phyloP scores from a whole-genome alignment of 805 yeast genomes.

The Metschnikowia reukaufii region DNA sequence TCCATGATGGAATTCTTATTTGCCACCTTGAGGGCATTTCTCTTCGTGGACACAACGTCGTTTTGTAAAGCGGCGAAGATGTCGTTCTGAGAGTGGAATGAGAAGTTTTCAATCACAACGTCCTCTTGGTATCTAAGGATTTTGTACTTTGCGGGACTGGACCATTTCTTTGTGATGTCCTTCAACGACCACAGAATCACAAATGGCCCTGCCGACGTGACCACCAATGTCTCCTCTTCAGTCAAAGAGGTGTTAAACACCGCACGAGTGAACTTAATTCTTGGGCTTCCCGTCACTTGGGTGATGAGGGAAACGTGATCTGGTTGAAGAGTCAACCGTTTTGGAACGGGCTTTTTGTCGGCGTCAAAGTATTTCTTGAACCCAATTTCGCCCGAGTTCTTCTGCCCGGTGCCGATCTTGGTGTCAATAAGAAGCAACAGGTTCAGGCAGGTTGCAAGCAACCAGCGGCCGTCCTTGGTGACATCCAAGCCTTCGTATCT shows the following conservation, averaged over 20 bases:
- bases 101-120: slow-evolving; percentile 77
- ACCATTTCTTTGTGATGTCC: slow-evolving; percentile 54
- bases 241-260: slow-evolving; percentile 72
- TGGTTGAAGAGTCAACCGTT: slow-evolving; percentile 64
- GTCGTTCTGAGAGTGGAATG: slow-evolving; percentile 66
- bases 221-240: slow-evolving; percentile 65
- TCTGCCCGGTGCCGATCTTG: slow-evolving; percentile 56
- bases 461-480: slow-evolving; percentile 78
- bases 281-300: slow-evolving; percentile 16
- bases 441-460: slow-evolving; percentile 74
- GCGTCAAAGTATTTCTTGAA: slow-evolving; percentile 64
- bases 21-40: slow-evolving; percentile 54
- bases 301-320: slow-evolving; percentile 55
- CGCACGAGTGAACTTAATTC: slow-evolving; percentile 64
- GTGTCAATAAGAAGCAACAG: slow-evolving; percentile 72
- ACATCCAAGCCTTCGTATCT: slow-evolving; percentile 64
- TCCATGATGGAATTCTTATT: slow-evolving; percentile 9
- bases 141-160: slow-evolving; percentile 48
- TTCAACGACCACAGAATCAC: slow-evolving; percentile 77
- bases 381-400: slow-evolving; percentile 59
- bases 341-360: slow-evolving; percentile 67
- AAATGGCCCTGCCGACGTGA: slow-evolving; percentile 79
- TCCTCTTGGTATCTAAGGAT: slow-evolving; percentile 61
- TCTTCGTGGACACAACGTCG: slow-evolving; percentile 71
- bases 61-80: slow-evolving; percentile 73